A percentile compares a stretch with the other conserved stretches of the same genome.
phyloP scores from a whole-genome alignment of 2,329 filamentous ascomycete genomes.

The Verticillium dahliae region DNA sequence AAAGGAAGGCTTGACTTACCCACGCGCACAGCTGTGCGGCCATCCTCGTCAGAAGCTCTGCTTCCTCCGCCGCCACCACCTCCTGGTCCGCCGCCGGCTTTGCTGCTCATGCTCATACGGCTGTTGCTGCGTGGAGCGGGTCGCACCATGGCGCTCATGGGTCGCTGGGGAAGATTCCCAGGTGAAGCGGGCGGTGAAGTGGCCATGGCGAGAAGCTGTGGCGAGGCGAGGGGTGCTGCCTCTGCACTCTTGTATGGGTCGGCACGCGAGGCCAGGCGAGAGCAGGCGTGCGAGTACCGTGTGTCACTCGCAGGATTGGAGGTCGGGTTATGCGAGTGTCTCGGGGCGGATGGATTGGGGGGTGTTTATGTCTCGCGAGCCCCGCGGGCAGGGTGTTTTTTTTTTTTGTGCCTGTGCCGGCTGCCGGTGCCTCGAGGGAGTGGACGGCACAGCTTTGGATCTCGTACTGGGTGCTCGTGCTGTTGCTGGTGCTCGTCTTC shows the following conservation, averaged over 20 bases:
- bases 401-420: not conserved
- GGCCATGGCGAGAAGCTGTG: conserved; percentile 43
- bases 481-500: not conserved
- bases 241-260: not conserved
- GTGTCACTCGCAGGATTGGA: not conserved
- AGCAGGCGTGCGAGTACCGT: not conserved
- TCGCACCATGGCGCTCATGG: conserved; percentile 75
- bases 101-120: conserved; percentile 79
- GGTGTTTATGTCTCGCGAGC: not conserved
- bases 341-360: conserved; percentile 4
- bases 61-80: conserved; percentile 66
- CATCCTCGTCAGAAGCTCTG: conserved; percentile 82
- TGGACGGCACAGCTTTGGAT: not conserved
- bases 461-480: not conserved
- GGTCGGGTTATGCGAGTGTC: conserved; percentile 5
- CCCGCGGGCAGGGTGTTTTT: not conserved
- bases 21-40: conserved; percentile 89
- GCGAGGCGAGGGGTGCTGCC: conserved; percentile 8
- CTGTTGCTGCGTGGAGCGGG: conserved; percentile 69
- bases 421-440: not conserved
- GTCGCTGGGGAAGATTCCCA: conserved; percentile 53
- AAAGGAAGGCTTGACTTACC: conserved; percentile 55
- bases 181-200: conserved; percentile 66
- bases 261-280: conserved; percentile 1
- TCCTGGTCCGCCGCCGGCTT: conserved; percentile 59